Conservation (phyloP, 1,284 basidiomycete genomes). For the Papiliotrema terrestris region DNA sequence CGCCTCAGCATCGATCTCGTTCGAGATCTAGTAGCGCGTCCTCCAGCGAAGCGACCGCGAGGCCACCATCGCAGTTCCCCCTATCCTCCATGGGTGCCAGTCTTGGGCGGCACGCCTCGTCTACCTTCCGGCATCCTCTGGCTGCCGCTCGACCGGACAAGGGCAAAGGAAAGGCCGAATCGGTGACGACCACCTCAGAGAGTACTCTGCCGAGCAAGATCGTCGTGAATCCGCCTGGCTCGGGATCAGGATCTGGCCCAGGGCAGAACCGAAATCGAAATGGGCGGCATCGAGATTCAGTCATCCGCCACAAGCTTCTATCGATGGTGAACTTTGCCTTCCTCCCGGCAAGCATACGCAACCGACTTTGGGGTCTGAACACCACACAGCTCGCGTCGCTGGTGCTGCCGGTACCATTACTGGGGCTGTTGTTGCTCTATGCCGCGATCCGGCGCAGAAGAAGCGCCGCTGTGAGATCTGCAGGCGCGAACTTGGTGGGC, state of each 20-base stretch:
- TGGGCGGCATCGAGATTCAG: background rate
- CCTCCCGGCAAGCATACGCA: background rate
- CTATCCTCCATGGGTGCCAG: background rate
- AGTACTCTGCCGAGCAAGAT: background rate
- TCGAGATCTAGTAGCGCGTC: conserved; percentile 10
- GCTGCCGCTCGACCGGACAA: too few relatives aligned
- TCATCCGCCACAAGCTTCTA: background rate
- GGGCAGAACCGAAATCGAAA: background rate
- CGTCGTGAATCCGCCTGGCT: conserved; percentile 1
- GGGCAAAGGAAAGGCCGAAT: background rate
- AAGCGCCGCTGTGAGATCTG: conserved; percentile 4
- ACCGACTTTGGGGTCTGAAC: background rate
- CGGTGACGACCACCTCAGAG: background rate
- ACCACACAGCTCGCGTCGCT: background rate
- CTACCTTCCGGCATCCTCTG: background rate
- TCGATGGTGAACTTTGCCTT: too few relatives aligned
- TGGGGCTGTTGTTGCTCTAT: background rate
- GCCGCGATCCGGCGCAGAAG: background rate
- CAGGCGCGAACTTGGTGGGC: background rate
- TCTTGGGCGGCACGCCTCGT: background rate
- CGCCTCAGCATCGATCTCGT: background rate
- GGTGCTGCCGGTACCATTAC: background rate
- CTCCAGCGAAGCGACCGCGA: conserved; percentile 29
- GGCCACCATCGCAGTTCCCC: conserved; percentile 2
- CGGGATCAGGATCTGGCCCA: background rate